Evolutionary conservation across 2,329 filamentous ascomycete genomes (phyloP).

Genomic region (Cordyceps farinosa): DNA sequence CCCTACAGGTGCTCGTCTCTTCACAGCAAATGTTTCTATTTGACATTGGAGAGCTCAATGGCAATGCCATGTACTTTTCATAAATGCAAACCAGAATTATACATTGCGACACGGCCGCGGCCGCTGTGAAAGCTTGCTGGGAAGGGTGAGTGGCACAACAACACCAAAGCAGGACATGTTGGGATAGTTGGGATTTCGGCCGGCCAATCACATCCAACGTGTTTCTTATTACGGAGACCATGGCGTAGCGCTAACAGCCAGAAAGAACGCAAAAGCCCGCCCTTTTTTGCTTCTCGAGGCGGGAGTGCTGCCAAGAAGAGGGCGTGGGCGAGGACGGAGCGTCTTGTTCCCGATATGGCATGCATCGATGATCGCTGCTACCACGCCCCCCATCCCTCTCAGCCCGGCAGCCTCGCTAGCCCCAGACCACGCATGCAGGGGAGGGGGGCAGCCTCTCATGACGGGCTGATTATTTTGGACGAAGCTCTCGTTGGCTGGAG

Average conservation of each 20-base stretch:
- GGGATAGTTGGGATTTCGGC: background rate
- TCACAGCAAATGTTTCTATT: background rate
- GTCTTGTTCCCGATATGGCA: conserved; percentile 5
- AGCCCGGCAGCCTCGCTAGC: background rate
- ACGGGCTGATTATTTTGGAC: conserved; percentile 3
- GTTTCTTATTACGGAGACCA: conserved; percentile 2
- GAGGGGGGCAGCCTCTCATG: conserved; percentile 1
- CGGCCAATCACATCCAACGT: background rate
- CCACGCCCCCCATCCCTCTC: background rate
- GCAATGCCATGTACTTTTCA: no score
- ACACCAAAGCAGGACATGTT: background rate
- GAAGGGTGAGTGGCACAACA: background rate
- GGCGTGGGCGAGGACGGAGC: background rate
- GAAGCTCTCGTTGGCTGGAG: background rate
- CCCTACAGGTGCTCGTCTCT: background rate
- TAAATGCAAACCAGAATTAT: background rate
- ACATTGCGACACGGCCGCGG: background rate
- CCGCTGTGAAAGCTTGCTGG: background rate
- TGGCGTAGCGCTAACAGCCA: background rate
- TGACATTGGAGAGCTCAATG: background rate
- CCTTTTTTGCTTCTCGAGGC: background rate
- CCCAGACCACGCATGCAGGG: background rate
- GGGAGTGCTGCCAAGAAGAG: background rate
- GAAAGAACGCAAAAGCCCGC: background rate
- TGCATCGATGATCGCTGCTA: conserved; percentile 5